Evolutionary conservation across 352 stramenopile genomes (phyloP).

Genomic region (Phytophthora agathidicida): DNA sequence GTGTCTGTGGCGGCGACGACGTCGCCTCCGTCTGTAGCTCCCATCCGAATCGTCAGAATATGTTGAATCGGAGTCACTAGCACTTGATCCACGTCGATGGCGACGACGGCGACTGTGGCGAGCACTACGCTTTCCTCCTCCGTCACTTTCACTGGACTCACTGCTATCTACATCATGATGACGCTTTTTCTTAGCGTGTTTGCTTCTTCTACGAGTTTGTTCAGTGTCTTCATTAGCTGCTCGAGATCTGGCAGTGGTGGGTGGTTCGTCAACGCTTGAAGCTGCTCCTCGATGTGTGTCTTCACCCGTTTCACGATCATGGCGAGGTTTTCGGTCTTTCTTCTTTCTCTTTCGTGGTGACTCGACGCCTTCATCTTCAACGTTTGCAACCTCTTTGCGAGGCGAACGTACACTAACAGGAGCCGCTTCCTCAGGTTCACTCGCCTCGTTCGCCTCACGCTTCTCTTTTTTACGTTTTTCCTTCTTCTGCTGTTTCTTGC

Average conservation of each 20-base stretch:
- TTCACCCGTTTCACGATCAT: conserved; percentile 28
- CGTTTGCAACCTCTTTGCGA: conserved; percentile 43
- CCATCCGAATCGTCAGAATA: conserved; percentile 57
- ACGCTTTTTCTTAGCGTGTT: conserved; percentile 60
- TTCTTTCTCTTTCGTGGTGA: conserved; percentile 75
- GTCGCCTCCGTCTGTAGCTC: conserved; percentile 43
- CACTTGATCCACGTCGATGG: conserved; percentile 37
- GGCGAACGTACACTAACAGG: conserved; percentile 36
- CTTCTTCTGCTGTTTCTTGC: conserved; percentile 71
- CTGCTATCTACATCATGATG: conserved; percentile 46
- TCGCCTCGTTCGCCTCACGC: conserved; percentile 27
- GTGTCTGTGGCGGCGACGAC: conserved; percentile 46
- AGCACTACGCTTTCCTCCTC: conserved; percentile 16
- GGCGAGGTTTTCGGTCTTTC: conserved; percentile 53
- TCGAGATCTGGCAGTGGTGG: conserved; percentile 24
- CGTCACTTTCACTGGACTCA: conserved; percentile 53
- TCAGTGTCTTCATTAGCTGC: conserved; percentile 36
- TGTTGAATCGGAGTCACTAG: conserved; percentile 58
- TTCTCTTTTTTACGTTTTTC: conserved; percentile 62
- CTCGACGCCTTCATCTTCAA: conserved; percentile 36
- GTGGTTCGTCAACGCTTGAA: conserved; percentile 15
- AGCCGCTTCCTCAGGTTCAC: conserved; percentile 45
- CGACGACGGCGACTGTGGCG: conserved; percentile 39
- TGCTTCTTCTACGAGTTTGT: conserved; percentile 46
- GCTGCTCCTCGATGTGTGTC: conserved; percentile 14